These are phyloP conservation scores for Pseudonitzschia multiseries DNA, from an alignment of 108 stramenopile genomes.

Conservation along the genomic window DNA sequence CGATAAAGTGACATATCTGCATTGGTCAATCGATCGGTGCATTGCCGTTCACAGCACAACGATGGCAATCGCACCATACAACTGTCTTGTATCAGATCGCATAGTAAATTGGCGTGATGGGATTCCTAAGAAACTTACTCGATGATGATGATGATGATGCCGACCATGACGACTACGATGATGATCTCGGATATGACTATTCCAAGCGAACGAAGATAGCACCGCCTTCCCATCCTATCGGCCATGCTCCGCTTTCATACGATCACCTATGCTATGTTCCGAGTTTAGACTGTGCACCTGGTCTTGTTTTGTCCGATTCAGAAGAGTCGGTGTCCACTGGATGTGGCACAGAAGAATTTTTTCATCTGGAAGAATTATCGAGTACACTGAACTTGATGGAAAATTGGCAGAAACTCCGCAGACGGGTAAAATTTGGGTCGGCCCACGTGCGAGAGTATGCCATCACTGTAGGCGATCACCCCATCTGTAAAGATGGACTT, in stretches of 20 bases:
- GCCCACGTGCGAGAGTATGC: slow-evolving; percentile 36
- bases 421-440: slow-evolving; percentile 18
- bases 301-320: neutral
- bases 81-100: neutral
- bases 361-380: slow-evolving; percentile 13
- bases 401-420: slow-evolving; percentile 17
- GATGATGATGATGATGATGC: neutral
- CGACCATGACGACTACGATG: neutral
- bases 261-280: neutral
- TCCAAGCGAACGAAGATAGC: neutral
- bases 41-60: neutral
- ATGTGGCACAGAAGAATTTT: slow-evolving; percentile 19
- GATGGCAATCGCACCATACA: neutral
- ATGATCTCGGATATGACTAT: neutral
- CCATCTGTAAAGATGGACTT: slow-evolving; percentile 39
- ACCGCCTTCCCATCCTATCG: neutral
- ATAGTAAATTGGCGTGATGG: neutral
- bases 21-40: neutral
- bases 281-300: slow-evolving; percentile 3
- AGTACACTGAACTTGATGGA: slow-evolving; percentile 11
- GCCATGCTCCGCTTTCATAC: neutral
- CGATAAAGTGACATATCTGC: neutral
- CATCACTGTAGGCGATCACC: slow-evolving; percentile 53
- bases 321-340: neutral
- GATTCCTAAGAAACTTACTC: neutral